Conservation (phyloP, 208 protist species). For the Porcisia hertigi region DNA sequence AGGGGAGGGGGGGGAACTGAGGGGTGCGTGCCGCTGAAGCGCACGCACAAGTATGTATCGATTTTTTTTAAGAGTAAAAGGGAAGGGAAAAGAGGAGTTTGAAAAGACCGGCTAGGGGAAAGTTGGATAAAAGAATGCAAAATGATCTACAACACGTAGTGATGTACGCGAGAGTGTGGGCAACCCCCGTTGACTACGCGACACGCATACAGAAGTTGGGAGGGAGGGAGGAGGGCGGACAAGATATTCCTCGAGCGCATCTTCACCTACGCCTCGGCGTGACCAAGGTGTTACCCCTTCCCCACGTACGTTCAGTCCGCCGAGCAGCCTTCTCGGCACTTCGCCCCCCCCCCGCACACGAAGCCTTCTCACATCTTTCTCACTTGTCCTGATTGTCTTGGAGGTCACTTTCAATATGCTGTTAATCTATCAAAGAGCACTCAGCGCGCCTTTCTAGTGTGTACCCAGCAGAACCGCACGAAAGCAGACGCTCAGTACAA, state of each 20-base stretch:
- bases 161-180: neutral
- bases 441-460: neutral
- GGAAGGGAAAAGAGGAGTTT: neutral
- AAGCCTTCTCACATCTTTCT: neutral
- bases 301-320: neutral
- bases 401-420: neutral
- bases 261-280: neutral
- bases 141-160: neutral
- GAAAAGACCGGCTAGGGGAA: neutral
- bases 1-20: too few species aligned
- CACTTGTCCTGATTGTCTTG: neutral
- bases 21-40: neutral
- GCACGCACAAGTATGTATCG: neutral
- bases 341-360: neutral
- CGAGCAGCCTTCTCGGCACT: neutral
- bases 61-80: neutral
- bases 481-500: neutral
- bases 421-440: conserved; percentile 2
- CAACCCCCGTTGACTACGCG: neutral
- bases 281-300: neutral
- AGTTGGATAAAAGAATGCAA: neutral
- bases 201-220: too few species aligned
- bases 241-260: neutral
- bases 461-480: neutral
- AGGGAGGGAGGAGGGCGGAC: neutral